A percentile compares a stretch with the other conserved stretches of the same genome.
Conservation (phyloP, 208 protist species). For the Crithidia fasciculata region DNA sequence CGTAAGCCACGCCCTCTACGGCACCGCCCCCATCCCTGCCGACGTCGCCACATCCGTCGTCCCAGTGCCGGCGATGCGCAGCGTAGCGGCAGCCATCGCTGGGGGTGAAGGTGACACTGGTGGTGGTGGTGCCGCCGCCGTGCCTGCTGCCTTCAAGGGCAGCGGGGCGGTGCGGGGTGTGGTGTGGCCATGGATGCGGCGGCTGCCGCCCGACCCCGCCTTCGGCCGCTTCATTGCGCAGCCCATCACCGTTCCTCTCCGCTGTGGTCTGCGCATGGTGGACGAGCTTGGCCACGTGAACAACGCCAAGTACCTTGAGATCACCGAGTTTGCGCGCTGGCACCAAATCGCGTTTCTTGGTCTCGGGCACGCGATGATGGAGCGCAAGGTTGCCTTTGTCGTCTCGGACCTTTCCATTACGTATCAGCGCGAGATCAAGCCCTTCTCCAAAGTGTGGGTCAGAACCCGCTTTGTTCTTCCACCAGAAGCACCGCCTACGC, state of each 20-base stretch:
- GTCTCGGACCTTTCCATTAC: slow-evolving; percentile 53
- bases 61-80: slow-evolving; percentile 4
- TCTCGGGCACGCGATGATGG: neutral
- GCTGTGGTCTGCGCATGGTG: slow-evolving; percentile 62
- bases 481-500: neutral
- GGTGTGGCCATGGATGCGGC: slow-evolving; percentile 18
- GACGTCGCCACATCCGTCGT: slow-evolving; percentile 8
- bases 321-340: slow-evolving; percentile 67
- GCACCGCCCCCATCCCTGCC: slow-evolving; percentile 5
- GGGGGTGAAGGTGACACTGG: neutral
- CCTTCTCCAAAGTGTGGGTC: slow-evolving; percentile 30
- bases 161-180: neutral
- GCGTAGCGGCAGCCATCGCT: slow-evolving; percentile 3
- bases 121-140: neutral
- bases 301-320: slow-evolving; percentile 75
- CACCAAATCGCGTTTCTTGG: slow-evolving; percentile 40
- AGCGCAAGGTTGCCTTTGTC: slow-evolving; percentile 35
- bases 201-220: slow-evolving; percentile 8
- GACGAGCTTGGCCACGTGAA: slow-evolving; percentile 68
- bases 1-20: slow-evolving; percentile 19
- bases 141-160: neutral
- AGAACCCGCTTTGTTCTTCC: slow-evolving; percentile 25
- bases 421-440: slow-evolving; percentile 55
- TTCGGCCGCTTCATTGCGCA: slow-evolving; percentile 25
- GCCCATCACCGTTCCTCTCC: slow-evolving; percentile 23